Base-by-base conservation (phyloP, 2,329 filamentous ascomycete genomes). In the Metarhizium rileyi region DNA sequence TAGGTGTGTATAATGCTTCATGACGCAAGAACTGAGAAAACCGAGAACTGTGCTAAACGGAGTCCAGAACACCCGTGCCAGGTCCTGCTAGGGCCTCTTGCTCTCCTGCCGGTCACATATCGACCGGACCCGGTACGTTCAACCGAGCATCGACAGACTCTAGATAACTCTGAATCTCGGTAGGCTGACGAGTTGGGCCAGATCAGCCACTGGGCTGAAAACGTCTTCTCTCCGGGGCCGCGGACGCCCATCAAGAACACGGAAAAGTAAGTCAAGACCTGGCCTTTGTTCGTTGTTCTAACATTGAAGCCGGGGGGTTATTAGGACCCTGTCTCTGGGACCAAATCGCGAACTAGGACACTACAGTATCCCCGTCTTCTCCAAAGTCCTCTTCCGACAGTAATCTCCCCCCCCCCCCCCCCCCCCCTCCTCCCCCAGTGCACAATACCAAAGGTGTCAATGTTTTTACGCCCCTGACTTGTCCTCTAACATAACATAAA, bases 151-250 rank as follows among this genome's bases (percentile, higher is more conserved):
- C 35, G 14, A 7, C 18, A 36, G 18, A n/a, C n/a, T n/a, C n/a
- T n/a, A n/a, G n/a, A n/a, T n/a, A n/a, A n/a, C n/a, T n/a, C n/a
- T n/a, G n/a, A n/a, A n/a, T n/a, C n/a, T n/a, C n/a, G n/a, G n/a
- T 9, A 38, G 14, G 26, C 43, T 14, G 22, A 27, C n/a, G 14
- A 5, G 22, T 46, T 23, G 30, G 25, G 9, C 23, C 52, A 81
- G 76, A 66, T 66, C 46, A 63, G 69, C 4, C 79, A 83, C 57
- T 84, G 80, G 80, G 77, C 79, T 5, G 73, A 81, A 55, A 71
- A 76, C 38, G 79, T 83, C 23, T 83, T 83, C 54, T 75, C 75
- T 1, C 74, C 75, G 0, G 63, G 79, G 36, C 70, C 77, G 0
- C 67, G 72, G 12, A 80, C 76, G 4, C 66, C 69, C 5, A 62